A percentile compares a stretch with the other conserved stretches of the same genome.
Evolutionary conservation across 352 stramenopile genomes (phyloP).

Genomic region (Ochromonadaceae sp.): DNA sequence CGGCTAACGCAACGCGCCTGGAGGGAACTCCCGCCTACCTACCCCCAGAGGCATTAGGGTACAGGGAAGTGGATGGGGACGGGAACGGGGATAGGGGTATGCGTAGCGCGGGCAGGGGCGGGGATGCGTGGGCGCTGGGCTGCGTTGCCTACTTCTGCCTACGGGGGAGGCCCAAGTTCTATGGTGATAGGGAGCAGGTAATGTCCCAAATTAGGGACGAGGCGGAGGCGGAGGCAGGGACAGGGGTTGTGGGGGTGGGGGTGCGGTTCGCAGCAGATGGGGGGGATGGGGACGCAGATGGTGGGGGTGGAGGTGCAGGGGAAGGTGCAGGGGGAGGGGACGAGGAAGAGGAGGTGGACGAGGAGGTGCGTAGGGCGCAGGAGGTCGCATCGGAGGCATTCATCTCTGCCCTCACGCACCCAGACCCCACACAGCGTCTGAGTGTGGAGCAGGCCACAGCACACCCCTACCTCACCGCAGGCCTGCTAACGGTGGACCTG

Average conservation of each 20-base stretch:
- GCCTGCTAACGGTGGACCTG: too few species aligned
- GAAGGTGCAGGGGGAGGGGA: not conserved
- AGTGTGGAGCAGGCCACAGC: too few species aligned
- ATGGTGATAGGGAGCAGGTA: constrained; percentile 17
- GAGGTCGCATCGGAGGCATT: too few species aligned
- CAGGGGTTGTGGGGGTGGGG: constrained; percentile 26
- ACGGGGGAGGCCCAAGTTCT: constrained; percentile 27
- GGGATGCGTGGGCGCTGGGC: constrained; percentile 35
- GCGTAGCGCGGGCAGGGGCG: not conserved
- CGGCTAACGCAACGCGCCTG: not conserved
- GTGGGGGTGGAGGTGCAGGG: not conserved
- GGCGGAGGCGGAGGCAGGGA: constrained; percentile 18
- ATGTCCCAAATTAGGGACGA: constrained; percentile 9
- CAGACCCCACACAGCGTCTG: too few species aligned
- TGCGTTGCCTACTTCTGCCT: constrained; percentile 35
- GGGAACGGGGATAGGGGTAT: not conserved
- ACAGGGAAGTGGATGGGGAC: not conserved
- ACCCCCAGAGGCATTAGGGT: constrained; percentile 33
- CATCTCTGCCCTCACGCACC: too few species aligned
- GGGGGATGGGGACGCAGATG: not conserved
- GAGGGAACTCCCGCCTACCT: constrained; percentile 36
- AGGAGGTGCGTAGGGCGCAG: too few species aligned
- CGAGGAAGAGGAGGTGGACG: not conserved
- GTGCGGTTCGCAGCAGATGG: not conserved
- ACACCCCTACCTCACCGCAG: too few species aligned